Percentiles rank a stretch among this genome's conserved stretches.
phyloP scores from a whole-genome alignment of 2,329 filamentous ascomycete species.

The Saccharata proteae region DNA sequence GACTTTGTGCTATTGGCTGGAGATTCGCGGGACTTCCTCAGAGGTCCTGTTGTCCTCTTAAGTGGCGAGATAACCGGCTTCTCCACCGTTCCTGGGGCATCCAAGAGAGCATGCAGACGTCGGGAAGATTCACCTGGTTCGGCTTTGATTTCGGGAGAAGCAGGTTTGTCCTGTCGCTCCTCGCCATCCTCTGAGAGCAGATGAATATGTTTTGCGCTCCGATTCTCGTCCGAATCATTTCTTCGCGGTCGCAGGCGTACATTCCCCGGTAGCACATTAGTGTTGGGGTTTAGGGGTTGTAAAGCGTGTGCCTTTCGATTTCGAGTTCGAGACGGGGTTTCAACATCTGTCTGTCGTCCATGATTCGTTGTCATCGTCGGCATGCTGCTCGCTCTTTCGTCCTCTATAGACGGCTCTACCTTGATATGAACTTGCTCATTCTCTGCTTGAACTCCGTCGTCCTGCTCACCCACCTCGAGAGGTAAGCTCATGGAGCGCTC shows the following conservation, averaged over 20 bases:
- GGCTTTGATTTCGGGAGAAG: slow-evolving; percentile 2
- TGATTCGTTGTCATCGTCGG: no score
- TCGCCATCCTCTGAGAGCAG: slow-evolving; percentile 8
- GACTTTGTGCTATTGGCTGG: not conserved
- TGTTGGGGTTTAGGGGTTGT: slow-evolving; percentile 1
- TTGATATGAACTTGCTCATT: no score
- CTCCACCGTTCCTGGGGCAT: slow-evolving; percentile 2
- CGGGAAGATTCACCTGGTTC: slow-evolving; percentile 3
- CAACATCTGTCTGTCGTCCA: no score
- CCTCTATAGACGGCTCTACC: no score
- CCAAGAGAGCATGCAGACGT: slow-evolving; percentile 4
- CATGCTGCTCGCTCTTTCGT: no score
- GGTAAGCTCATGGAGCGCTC: slow-evolving; percentile 20
- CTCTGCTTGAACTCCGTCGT: not conserved
- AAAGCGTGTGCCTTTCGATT: slow-evolving; percentile 3
- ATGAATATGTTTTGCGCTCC: slow-evolving; percentile 4
- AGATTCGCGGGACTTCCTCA: not conserved
- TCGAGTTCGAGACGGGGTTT: no score
- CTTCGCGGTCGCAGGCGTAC: not conserved
- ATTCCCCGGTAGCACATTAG: not conserved
- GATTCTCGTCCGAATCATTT: not conserved
- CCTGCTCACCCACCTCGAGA: slow-evolving; percentile 12
- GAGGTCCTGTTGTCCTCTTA: no score
- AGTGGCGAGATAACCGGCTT: not conserved
- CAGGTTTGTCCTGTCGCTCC: slow-evolving; percentile 1